Evolutionary conservation across 306 rosid species (phyloP), one percentile per base, ranked within the genome.

Genomic region (Astragalus membranaceus): DNA sequence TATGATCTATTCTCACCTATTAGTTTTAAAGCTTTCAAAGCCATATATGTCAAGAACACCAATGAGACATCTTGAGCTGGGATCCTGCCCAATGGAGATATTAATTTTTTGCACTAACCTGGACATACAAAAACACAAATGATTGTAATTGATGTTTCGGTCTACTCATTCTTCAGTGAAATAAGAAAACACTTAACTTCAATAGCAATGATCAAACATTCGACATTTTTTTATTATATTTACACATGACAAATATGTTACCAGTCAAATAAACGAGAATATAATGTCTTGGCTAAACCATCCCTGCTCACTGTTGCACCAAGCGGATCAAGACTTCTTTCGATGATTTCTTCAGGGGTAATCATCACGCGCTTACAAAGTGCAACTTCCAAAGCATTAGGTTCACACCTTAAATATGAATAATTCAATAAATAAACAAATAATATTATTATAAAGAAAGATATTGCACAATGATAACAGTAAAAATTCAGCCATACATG

Each of bases 41-140:
- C 98, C 96, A 81, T 93, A 93, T 70, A 90, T 93, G 85, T 90
- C 97, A 74, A 93, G 96, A 68, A 93, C 87, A 56, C 98, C 97
- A 16, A 93, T 90, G 81, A 86, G 86, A 80, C 56, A 77, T 26
- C 86, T 85, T 43, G 98, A 88, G 85, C 44, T 37, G 64, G 89
- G 69, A 67, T 93, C 97, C 80, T 90, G 98, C 74, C 96, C 98
- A 63, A 93, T 90, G 70, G 98, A 88, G 73, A 77, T 69, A 81
- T 93, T 93, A 72, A 90, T 88, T 82, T 90, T 93, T 54, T 78
- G 80, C 74, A 93, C 98, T 85, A 90, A 83, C 96, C 98, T 93
- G 95, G 50, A 77, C 64, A 81, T 33, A 53, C 46, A 54, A 78
- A 84, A 76, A 63, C 64, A 10, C 9, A 77, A 8, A 13, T 58